Base-by-base conservation (phyloP, 306 rosid species). In the Argentina anserina region DNA sequence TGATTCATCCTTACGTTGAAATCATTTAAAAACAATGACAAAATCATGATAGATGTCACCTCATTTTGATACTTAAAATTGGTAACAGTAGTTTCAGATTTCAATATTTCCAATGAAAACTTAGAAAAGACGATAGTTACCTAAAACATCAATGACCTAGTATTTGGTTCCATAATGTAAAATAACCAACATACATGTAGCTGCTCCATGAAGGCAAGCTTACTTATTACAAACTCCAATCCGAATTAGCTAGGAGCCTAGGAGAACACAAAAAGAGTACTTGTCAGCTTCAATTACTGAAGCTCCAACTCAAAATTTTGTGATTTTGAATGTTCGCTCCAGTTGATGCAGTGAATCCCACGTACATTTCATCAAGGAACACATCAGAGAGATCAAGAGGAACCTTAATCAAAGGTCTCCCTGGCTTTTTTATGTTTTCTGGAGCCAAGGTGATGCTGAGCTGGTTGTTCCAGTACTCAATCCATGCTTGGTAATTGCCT, bases 361-460 rank as follows among this genome's bases (percentile, higher is more conserved):
- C 81, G 53, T 72, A 67, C 84, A 76, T 81, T 50, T 76, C 81
- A 76, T 76, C 84, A 52, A 67, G 67, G 62, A 67, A 73, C 29
- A 81, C 76, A 59, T 52, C 64, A 67, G 84, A 25, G 36, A 81
- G 80, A 40, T 74, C 34, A 20, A 74, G 74, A 40, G 65, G 70
- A 33, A 39, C 29, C 10, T 13, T 74, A 5, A 78, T 73, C 77
- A 74, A 65, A 26, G 82, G 71, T 15, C 39, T 64, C 46, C 64
- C 29, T 33, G 83, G 73, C 79, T 43, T 78, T 75, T 55, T 75
- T 40, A 49, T 31, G 37, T 77, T 77, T 39, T 58, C 73, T 20
- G 46, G 73, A 65, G 83, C 87, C 82, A 75, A 60, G 4, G 85
- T 80, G 21, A 74, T 42, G 47, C 78, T 81, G 59, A 84, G 70